Base-by-base conservation (phyloP, 1,284 basidiomycete genomes). In the Vanrija sp. region DNA sequence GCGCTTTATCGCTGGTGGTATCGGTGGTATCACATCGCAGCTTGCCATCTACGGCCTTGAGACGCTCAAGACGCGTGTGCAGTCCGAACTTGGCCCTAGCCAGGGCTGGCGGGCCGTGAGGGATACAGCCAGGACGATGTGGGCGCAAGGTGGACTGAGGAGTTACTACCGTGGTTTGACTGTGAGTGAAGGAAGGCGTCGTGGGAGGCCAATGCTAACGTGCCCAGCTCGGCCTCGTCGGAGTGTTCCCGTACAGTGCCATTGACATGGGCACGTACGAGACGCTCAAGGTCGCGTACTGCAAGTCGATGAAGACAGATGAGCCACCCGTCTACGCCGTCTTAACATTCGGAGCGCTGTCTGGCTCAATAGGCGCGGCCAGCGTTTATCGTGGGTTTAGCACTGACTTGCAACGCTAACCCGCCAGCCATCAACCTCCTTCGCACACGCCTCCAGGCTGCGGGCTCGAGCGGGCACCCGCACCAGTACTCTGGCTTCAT, bases 251-350 rank as follows among this genome's bases (percentile, higher is more conserved):
- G 80, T 91, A 82, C 60, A 75, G 87, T 19, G 91, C 91, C 8
- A 95, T 95, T 62, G 91, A 95, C 74, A 93, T 95, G 91, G 90
- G 88, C 66, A 92, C 91, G 0, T 95, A 93, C 57, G 91, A 95
- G 78, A 89, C 89, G 6, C 83, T 95, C 48, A 94, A 94, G 73
- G 80, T 89, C 43, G 83, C 87, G 1, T 94, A 94, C 72, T 77
- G 87, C 51, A 83, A 85, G 51, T 91, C 89, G 16, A 89, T 87
- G 18, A 85, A 84, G 25, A 83, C 85, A 66, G 86, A 90, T 18
- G 91, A 95, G 69, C 89, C 91, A 0, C 86, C 87, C 5, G 84
- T 91, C 6, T 81, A 90, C 56, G 89, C 89, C 7, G 71, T 91
- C 23, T 82, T 95, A 8, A 85, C 88, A 5, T 95, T 93, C 65